phyloP scores from a whole-genome alignment of 2,329 filamentous ascomycete species.

The Zymoseptoria brevis region DNA sequence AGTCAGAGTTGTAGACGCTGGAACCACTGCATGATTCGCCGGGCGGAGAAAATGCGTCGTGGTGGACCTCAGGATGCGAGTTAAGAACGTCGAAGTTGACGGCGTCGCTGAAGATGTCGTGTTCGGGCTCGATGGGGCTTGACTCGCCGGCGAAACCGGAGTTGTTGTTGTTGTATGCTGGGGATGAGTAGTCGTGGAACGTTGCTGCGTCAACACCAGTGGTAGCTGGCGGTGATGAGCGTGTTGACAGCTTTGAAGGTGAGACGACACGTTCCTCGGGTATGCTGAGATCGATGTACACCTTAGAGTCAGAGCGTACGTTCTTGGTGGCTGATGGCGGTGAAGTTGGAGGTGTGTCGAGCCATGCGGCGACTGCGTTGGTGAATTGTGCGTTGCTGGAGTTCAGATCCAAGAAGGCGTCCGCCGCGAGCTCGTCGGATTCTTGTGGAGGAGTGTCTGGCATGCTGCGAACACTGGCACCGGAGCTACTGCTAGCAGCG shows the following conservation, averaged over 20 bases:
- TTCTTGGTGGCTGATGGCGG: conserved; percentile 15
- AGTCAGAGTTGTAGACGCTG: conserved; percentile 23
- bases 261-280: conserved; percentile 18
- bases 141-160: conserved; percentile 14
- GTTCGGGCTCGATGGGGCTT: conserved; percentile 12
- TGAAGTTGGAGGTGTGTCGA: conserved; percentile 27
- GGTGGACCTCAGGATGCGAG: conserved; percentile 18
- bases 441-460: conserved; percentile 26
- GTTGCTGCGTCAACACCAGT: conserved; percentile 2
- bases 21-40: conserved; percentile 23
- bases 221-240: conserved; percentile 16
- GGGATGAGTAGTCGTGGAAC: conserved; percentile 14
- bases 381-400: conserved; percentile 18
- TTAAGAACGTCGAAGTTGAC: conserved; percentile 18
- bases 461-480: conserved; percentile 26
- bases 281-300: conserved; percentile 18
- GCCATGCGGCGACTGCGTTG: conserved; percentile 18
- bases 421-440: conserved; percentile 22
- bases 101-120: conserved; percentile 17
- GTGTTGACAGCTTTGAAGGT: conserved; percentile 19
- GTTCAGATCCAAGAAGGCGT: conserved; percentile 25
- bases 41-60: conserved; percentile 22
- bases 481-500: conserved; percentile 22
- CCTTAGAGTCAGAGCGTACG: conserved; percentile 9
- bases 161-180: conserved; percentile 6